phyloP scores from a whole-genome alignment of 169 alveolate genomes.

The Eimeria brunetti region DNA sequence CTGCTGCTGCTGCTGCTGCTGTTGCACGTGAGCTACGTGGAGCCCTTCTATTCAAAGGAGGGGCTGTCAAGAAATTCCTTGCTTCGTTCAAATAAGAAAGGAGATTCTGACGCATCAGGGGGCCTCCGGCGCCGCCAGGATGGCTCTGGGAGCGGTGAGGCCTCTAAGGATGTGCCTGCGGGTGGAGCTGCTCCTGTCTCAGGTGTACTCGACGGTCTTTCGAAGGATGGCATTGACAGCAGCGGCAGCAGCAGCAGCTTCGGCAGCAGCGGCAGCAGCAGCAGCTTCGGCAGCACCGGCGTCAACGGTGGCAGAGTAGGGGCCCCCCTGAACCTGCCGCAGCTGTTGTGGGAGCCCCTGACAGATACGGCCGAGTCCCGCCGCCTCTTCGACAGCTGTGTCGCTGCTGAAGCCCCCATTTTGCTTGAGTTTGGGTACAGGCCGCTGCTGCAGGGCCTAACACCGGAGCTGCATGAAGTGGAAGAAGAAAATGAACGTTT shows the following conservation, averaged over 20 bases:
- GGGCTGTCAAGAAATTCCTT: neutral
- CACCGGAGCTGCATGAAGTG: neutral
- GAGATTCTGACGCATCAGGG: neutral
- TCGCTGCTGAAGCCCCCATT: conserved; percentile 22
- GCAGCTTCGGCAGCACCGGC: neutral
- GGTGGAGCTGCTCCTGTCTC: neutral
- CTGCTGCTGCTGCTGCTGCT: conserved; percentile 9
- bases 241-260: neutral
- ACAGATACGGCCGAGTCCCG: neutral
- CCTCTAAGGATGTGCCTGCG: too few relatives aligned
- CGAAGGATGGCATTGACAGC: neutral
- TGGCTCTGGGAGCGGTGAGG: neutral
- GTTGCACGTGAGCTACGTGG: neutral
- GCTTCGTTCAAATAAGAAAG: neutral
- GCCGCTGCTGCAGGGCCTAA: neutral
- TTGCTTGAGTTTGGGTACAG: neutral
- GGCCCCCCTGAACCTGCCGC: neutral
- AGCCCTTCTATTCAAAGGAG: neutral
- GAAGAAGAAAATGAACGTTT: neutral
- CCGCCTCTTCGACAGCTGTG: neutral
- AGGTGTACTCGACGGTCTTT: neutral
- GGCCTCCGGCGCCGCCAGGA: neutral
- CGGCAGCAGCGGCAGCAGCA: neutral
- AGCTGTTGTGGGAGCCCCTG: conserved; percentile 32
- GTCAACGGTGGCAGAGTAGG: neutral